Conservation (phyloP, 1,284 basidiomycete species). For the Apiotrichum sp. region DNA sequence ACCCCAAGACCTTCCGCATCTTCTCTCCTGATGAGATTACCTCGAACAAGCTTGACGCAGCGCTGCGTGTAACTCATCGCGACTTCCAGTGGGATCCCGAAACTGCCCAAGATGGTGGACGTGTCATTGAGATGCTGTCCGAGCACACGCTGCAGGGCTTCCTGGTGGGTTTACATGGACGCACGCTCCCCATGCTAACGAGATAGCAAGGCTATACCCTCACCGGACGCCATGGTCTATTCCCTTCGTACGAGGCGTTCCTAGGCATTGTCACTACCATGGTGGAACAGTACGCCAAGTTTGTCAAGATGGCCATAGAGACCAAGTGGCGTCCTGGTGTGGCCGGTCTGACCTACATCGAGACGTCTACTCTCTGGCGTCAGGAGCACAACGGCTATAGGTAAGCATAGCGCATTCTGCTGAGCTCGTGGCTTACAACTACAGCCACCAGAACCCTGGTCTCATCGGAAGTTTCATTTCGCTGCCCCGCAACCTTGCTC, state of each 20-base stretch:
- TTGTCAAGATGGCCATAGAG: conserved; percentile 72
- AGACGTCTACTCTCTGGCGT: conserved; percentile 57
- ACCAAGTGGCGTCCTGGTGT: conserved; percentile 64
- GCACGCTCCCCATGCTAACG: too few relatives aligned
- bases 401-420: too few relatives aligned
- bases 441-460: conserved; percentile 68
- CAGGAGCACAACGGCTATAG: conserved; percentile 38
- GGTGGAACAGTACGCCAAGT: conserved; percentile 70
- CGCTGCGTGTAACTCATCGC: conserved; percentile 60
- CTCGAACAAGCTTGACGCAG: conserved; percentile 76
- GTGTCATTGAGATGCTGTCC: conserved; percentile 78
- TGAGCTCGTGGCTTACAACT: too few relatives aligned
- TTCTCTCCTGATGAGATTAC: conserved; percentile 83
- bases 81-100: conserved; percentile 20
- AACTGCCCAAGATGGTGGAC: conserved; percentile 28
- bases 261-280: conserved; percentile 48
- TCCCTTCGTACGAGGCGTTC: conserved; percentile 78
- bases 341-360: conserved; percentile 7
- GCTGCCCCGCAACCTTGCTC: conserved; percentile 64
- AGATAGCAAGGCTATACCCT: conserved; percentile 63
- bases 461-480: conserved; percentile 74
- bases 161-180: conserved; percentile 42
- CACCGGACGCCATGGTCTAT: conserved; percentile 65
- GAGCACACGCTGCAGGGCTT: conserved; percentile 84
- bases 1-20: conserved; percentile 67